phyloP scores from a whole-genome alignment of 768 basidiomycete species.

The Lenzites betulinus region DNA sequence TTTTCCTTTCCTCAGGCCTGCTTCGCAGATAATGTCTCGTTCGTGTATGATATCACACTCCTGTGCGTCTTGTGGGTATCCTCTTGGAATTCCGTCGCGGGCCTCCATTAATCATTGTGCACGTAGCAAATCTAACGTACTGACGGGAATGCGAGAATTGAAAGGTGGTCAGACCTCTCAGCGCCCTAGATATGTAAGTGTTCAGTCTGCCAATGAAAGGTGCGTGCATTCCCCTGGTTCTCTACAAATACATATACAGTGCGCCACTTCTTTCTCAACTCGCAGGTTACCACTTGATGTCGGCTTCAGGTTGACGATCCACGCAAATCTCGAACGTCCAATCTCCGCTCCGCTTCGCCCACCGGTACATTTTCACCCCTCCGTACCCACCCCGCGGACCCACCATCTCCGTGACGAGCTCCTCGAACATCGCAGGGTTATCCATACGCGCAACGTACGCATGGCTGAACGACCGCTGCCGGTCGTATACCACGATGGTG shows the following conservation, averaged over 20 bases:
- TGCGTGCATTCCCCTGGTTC: too few species aligned
- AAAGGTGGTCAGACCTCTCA: background rate
- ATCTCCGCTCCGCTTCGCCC: slow-evolving; percentile 29
- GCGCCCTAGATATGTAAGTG: too few species aligned
- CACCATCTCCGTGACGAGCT: slow-evolving; percentile 24
- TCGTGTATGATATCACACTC: slow-evolving; percentile 7
- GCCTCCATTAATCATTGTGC: background rate
- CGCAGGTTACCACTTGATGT: slow-evolving; percentile 21
- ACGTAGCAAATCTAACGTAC: slow-evolving; percentile 13
- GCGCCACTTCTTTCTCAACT: background rate
- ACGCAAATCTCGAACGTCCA: slow-evolving; percentile 27
- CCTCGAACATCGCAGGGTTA: slow-evolving; percentile 20
- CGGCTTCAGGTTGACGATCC: slow-evolving; percentile 22
- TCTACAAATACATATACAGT: too few species aligned
- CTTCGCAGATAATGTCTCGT: slow-evolving; percentile 1
- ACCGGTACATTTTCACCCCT: slow-evolving; percentile 32
- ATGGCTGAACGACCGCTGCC: slow-evolving; percentile 39
- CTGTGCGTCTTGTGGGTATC: background rate
- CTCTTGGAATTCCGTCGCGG: slow-evolving; percentile 3
- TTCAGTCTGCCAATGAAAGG: too few species aligned
- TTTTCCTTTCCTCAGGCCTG: background rate
- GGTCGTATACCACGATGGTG: slow-evolving; percentile 41
- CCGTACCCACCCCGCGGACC: slow-evolving; percentile 22
- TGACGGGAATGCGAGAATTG: background rate
- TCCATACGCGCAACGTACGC: slow-evolving; percentile 31